Evolutionary conservation across 2,329 filamentous ascomycete species (phyloP), one percentile per base, ranked within the genome.

Genomic region (Calonectria pseudoreteaudii): DNA sequence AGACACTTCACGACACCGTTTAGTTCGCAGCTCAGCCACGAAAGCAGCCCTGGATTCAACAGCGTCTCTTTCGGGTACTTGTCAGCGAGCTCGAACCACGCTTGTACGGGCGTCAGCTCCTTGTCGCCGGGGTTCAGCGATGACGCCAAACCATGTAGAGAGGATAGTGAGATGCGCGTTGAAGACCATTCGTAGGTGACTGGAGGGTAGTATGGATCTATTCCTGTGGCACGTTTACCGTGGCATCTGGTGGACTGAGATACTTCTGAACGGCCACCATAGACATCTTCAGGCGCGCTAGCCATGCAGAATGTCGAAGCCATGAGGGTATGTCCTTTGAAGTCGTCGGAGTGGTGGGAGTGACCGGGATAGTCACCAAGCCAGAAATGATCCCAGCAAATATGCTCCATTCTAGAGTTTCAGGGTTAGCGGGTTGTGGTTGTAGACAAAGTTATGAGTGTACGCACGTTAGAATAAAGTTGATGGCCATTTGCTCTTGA

Each of bases 391-490:
- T 87, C 81, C 86, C 88, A 89, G 82, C 88, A 90, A 52, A 88
- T 85, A 76, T 89, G 88, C 76, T 90, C 89, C 66, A 90, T 85
- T 3, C 88, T 90, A 38, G 14, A 13, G 36, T n/a, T 16, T 30
- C 20, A 13, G 30, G 28, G 60, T 80, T 34, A 77, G 69, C 26
- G 11, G 49, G 13, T 47, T 36, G 8, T 30, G 14, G 13, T 11
- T 38, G 14, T 30, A 41, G 26, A 31, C 7, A 10, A 13, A 34
- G 34, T n/a, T 36, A 47, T 8, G 10, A 44, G 52, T 13, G 8
- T 71, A 80, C 87, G 76, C 83, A 90, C 88, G 87, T 86, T 28
- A 90, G 83, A 71, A 90, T 89, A 68, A 90, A 89, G 81, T 90
- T 90, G 75, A 90, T 85, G 23, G 85, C 87, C 53, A 83, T 82